Conservation (phyloP, 495 filamentous ascomycete genomes). For the Aspergillus conjunctus region DNA sequence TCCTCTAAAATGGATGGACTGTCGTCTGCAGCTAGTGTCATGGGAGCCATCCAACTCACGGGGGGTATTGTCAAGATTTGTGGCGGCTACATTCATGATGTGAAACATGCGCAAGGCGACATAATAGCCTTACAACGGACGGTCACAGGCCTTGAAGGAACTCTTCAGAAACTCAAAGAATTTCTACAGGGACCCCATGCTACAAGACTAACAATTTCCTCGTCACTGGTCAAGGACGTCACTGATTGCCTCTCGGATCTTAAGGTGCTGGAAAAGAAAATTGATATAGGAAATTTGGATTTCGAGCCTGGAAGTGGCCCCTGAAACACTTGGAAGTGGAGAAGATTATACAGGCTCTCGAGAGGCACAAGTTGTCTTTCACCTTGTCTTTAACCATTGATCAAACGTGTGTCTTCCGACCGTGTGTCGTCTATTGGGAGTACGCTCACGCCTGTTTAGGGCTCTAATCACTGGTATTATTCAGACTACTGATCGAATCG, state of each 20-base stretch:
- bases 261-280: no score
- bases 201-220: no score
- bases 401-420: slow-evolving; percentile 46
- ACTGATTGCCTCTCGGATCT: no score
- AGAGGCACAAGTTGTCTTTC: slow-evolving; percentile 38
- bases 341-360: no score
- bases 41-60: slow-evolving; percentile 41
- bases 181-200: slow-evolving; percentile 22
- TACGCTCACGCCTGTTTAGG: no score
- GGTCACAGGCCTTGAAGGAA: slow-evolving; percentile 28
- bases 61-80: slow-evolving; percentile 32
- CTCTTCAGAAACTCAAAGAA: slow-evolving; percentile 26
- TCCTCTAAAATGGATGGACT: no score
- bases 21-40: slow-evolving; percentile 40
- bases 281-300: slow-evolving; percentile 33
- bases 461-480: no score
- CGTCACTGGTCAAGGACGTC: no score
- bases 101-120: slow-evolving; percentile 40
- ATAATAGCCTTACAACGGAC: slow-evolving; percentile 32
- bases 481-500: background rate
- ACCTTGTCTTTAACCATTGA: slow-evolving; percentile 41
- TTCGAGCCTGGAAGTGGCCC: slow-evolving; percentile 46
- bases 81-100: slow-evolving; percentile 32
- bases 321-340: slow-evolving; percentile 43
- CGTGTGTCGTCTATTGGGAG: no score